Percentiles rank a stretch among this genome's conserved stretches.
Conservation (phyloP, 2,329 filamentous ascomycete genomes). For the Bipolaris oryzae region DNA sequence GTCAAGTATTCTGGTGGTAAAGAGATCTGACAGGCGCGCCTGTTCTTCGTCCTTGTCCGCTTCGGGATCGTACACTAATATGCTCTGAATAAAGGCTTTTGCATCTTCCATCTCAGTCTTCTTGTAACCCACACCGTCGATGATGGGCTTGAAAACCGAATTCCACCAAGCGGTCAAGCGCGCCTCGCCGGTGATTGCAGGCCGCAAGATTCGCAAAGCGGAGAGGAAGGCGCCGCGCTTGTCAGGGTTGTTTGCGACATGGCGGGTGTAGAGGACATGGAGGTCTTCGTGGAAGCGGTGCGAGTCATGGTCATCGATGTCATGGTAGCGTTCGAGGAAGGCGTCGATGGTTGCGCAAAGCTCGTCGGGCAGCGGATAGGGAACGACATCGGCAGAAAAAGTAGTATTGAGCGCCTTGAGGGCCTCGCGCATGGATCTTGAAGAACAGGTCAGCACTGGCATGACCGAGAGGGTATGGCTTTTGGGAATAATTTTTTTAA, state of each 20-base stretch:
- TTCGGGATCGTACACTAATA: conserved; percentile 68
- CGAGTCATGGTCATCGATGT: conserved; percentile 70
- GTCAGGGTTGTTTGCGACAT: conserved; percentile 62
- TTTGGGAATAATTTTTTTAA: not conserved
- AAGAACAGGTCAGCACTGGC: conserved; percentile 32
- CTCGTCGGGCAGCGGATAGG: conserved; percentile 68
- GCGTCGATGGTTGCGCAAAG: conserved; percentile 65
- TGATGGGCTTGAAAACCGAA: conserved; percentile 62
- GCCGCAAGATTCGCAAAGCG: conserved; percentile 67
- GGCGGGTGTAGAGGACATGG: conserved; percentile 67
- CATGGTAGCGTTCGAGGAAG: conserved; percentile 71
- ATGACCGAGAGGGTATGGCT: conserved; percentile 9
- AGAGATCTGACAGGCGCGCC: conserved; percentile 53
- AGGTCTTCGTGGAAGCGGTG: conserved; percentile 78
- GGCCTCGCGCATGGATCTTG: conserved; percentile 57
- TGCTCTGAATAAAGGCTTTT: conserved; percentile 66
- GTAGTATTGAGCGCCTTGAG: conserved; percentile 54
- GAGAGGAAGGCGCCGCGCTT: conserved; percentile 72
- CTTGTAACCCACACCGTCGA: conserved; percentile 65
- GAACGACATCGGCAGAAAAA: conserved; percentile 50
- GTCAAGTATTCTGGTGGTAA: conserved; percentile 60
- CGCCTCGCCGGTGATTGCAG: conserved; percentile 66
- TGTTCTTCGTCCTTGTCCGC: conserved; percentile 57
- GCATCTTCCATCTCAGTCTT: conserved; percentile 69
- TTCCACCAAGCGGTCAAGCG: conserved; percentile 76